Evolutionary conservation across 495 filamentous ascomycete species (phyloP).

Genomic region (Pseudotulostoma volvatum): DNA sequence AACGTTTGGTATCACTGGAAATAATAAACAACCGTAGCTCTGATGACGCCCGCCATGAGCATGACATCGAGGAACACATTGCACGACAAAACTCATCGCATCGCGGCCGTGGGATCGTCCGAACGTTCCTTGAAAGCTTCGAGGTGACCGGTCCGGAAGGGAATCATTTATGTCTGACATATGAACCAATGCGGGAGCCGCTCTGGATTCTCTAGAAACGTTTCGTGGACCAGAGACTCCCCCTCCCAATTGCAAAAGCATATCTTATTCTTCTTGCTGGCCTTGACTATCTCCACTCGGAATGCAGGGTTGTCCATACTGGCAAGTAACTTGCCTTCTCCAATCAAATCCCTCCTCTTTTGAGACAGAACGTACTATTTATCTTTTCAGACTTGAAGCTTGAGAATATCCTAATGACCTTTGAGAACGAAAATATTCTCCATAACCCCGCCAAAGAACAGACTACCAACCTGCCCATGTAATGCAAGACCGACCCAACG

Average conservation of each 20-base stretch:
- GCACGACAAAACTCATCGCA: slow-evolving; percentile 10
- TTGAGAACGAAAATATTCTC: slow-evolving; percentile 6
- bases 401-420: slow-evolving; percentile 5
- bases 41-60: slow-evolving; percentile 16
- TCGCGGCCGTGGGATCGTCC: slow-evolving; percentile 13
- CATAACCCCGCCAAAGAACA: slow-evolving; percentile 2
- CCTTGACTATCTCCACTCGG: slow-evolving; percentile 23
- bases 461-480: slow-evolving; percentile 1
- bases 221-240: slow-evolving; percentile 9
- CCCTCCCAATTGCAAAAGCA: slow-evolving; percentile 14
- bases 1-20: slow-evolving; percentile 7
- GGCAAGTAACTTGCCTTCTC: too few species aligned
- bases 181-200: slow-evolving; percentile 15
- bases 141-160: slow-evolving; percentile 12
- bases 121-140: slow-evolving; percentile 19
- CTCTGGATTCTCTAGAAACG: slow-evolving; percentile 17
- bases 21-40: slow-evolving; percentile 10
- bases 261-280: slow-evolving; percentile 20
- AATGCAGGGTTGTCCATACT: slow-evolving; percentile 23
- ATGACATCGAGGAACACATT: slow-evolving; percentile 12
- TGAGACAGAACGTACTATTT: too few species aligned
- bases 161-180: slow-evolving; percentile 16
- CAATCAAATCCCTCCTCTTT: too few species aligned
- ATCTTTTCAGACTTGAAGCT: slow-evolving; percentile 4
- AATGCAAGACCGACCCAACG: slow-evolving; percentile 5